phyloP scores from a whole-genome alignment of 257 asterid species.

The Nicotiana sylvestris region DNA sequence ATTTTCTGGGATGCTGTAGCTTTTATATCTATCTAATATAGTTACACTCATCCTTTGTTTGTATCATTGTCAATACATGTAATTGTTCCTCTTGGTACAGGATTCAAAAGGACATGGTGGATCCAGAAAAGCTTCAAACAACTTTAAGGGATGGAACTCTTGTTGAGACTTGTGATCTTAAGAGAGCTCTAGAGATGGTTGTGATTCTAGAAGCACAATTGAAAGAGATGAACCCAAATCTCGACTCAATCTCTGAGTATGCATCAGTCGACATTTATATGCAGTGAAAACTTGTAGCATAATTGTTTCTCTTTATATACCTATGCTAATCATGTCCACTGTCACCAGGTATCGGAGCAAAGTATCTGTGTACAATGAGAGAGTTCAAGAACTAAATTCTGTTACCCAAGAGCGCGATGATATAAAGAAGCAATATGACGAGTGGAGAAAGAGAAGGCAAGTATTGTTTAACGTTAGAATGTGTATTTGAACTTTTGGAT shows the following conservation, averaged over 20 bases:
- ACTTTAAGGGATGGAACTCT: constrained; percentile 58
- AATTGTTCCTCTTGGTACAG: constrained; percentile 30
- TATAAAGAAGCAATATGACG: constrained; percentile 80
- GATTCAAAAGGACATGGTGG: constrained; percentile 88
- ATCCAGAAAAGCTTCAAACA: constrained; percentile 74
- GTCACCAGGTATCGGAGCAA: constrained; percentile 68
- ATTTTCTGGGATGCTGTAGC: neutral
- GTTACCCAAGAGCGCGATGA: constrained; percentile 89
- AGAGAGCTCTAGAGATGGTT: constrained; percentile 76
- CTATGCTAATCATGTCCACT: constrained; percentile 1
- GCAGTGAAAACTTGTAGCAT: neutral
- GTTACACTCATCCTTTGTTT: neutral
- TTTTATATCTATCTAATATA: neutral
- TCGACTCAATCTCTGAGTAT: constrained; percentile 94
- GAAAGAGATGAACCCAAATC: constrained; percentile 95
- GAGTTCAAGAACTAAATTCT: constrained; percentile 79
- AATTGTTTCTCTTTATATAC: neutral
- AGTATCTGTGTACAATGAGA: constrained; percentile 68
- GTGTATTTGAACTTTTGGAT: neutral
- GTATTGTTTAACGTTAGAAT: neutral
- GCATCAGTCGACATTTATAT: constrained; percentile 14
- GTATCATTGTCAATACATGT: neutral
- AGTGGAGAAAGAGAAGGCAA: constrained; percentile 87
- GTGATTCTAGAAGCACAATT: constrained; percentile 88
- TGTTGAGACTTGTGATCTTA: constrained; percentile 52